Evolutionary conservation across 2,329 filamentous ascomycete species (phyloP).

Genomic region (Emergomyces africanus): DNA sequence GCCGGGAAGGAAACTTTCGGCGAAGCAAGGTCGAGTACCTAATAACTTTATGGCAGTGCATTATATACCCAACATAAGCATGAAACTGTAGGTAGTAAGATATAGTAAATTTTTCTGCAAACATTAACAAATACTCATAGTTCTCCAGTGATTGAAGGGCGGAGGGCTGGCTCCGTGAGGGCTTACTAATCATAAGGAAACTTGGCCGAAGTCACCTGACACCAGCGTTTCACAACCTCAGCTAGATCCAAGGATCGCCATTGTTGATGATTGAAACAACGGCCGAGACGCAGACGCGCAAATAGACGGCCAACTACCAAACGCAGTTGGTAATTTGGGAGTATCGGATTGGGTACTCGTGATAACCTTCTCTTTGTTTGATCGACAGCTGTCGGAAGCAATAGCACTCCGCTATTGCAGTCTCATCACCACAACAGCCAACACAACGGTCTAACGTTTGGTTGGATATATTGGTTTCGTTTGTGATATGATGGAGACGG

Average conservation of each 20-base stretch:
- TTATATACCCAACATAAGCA: too few species aligned
- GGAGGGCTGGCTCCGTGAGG: too few species aligned
- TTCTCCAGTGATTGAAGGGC: too few species aligned
- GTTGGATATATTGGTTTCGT: not conserved
- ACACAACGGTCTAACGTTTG: not conserved
- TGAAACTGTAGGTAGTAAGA: too few species aligned
- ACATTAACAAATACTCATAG: too few species aligned
- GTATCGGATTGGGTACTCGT: not conserved
- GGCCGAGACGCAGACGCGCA: not conserved
- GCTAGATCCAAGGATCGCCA: not conserved
- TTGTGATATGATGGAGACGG: constrained; percentile 8
- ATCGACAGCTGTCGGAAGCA: not conserved
- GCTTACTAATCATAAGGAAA: too few species aligned
- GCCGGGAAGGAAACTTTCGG: too few species aligned
- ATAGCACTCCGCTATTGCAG: not conserved
- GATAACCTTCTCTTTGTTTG: not conserved
- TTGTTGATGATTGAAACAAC: not conserved
- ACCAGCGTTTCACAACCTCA: not conserved
- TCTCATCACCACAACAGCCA: not conserved
- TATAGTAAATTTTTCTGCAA: too few species aligned
- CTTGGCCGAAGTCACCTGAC: too few species aligned
- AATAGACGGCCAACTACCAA: not conserved
- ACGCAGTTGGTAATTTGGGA: not conserved
- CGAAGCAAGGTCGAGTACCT: too few species aligned
- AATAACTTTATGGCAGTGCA: too few species aligned